These are phyloP conservation scores for Carex arenaria DNA, from an alignment of 202 grass and related monocot species.

Conservation along the genomic window DNA sequence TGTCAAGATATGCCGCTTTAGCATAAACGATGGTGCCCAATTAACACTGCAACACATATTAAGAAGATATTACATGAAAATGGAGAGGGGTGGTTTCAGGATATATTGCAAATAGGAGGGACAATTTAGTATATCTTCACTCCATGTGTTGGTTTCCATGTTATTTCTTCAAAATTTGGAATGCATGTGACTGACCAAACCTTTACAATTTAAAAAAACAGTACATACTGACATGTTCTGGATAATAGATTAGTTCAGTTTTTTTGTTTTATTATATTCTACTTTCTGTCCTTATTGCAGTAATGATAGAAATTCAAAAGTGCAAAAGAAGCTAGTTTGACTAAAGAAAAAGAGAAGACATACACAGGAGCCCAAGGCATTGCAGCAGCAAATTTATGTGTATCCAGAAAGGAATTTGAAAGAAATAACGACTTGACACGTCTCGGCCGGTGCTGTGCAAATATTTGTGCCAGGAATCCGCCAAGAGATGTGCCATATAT, in stretches of 20 bases:
- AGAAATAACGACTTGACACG: slow-evolving; percentile 89
- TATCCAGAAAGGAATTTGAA: slow-evolving; percentile 96
- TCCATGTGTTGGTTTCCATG: not conserved
- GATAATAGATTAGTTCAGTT: not conserved
- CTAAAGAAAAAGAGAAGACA: slow-evolving; percentile 29
- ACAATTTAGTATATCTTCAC: not conserved
- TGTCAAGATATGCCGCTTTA: slow-evolving; percentile 93
- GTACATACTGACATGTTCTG: not conserved
- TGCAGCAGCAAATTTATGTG: slow-evolving; percentile 80
- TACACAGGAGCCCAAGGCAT: slow-evolving; percentile 98
- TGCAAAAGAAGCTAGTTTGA: not conserved
- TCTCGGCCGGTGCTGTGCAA: slow-evolving; percentile 84
- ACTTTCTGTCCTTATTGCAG: not conserved
- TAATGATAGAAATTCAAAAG: not conserved
- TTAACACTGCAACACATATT: slow-evolving; percentile 63
- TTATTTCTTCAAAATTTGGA: not conserved
- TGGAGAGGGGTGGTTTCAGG: not conserved
- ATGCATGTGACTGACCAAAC: not conserved
- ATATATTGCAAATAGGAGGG: not conserved
- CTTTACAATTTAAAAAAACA: not conserved
- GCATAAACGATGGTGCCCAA: slow-evolving; percentile 97
- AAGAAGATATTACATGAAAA: slow-evolving; percentile 14
- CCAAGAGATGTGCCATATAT: slow-evolving; percentile 99
- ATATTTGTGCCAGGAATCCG: slow-evolving; percentile 93
- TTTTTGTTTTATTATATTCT: not conserved